These are phyloP conservation scores for Rhizophagus clarus DNA, from an alignment of 192 early-diverging fungal species.

Conservation along the genomic window DNA sequence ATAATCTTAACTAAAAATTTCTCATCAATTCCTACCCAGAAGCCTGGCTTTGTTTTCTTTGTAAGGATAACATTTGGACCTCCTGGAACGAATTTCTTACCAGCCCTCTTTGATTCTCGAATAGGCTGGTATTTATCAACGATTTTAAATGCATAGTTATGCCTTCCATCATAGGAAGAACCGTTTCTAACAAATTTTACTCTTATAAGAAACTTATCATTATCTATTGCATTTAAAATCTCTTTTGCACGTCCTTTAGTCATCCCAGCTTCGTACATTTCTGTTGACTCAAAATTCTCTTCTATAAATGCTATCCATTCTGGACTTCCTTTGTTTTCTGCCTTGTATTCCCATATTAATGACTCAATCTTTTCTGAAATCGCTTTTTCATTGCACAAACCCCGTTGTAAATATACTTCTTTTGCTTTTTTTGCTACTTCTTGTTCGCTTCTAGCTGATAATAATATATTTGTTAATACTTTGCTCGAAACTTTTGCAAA, in stretches of 20 bases:
- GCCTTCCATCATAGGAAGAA: too few relatives aligned
- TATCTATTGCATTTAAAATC: constrained; percentile 28
- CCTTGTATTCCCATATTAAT: background rate
- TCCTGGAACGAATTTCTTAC: constrained; percentile 3
- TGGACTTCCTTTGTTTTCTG: constrained; percentile 15
- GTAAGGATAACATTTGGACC: background rate
- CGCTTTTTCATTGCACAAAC: background rate
- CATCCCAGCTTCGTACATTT: constrained; percentile 4
- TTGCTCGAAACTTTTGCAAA: background rate
- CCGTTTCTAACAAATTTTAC: too few relatives aligned
- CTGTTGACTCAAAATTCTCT: background rate
- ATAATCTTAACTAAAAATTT: too few relatives aligned
- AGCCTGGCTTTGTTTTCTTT: too few relatives aligned
- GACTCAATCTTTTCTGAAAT: background rate
- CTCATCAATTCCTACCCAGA: too few relatives aligned
- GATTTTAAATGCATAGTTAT: too few relatives aligned
- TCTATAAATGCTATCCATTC: background rate
- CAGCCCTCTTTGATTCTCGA: too few relatives aligned
- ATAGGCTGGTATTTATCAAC: too few relatives aligned
- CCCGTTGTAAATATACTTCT: constrained; percentile 2
- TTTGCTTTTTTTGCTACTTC: background rate
- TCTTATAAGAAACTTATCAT: too few relatives aligned
- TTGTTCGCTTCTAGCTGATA: background rate
- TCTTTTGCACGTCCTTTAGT: background rate
- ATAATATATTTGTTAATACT: background rate